These are phyloP conservation scores for Leccinum variicolor DNA, from an alignment of 768 basidiomycete genomes.

Conservation along the genomic window DNA sequence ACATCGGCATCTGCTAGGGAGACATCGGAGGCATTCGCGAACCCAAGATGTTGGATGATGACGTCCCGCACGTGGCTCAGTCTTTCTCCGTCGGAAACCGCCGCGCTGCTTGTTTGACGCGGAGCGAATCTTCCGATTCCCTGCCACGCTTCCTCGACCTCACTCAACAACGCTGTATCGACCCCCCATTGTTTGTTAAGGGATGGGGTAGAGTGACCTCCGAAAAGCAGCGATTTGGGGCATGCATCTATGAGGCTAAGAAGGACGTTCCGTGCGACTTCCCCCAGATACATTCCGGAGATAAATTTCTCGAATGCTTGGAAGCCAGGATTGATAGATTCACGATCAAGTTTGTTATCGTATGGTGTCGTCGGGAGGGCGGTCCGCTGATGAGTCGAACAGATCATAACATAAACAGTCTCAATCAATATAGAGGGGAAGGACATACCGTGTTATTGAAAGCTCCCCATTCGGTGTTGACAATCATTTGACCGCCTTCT, in stretches of 20 bases:
- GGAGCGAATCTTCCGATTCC: conserved; percentile 34
- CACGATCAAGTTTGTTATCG: conserved; percentile 89
- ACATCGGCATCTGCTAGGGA: conserved; percentile 65
- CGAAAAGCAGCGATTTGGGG: conserved; percentile 72
- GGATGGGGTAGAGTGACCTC: conserved; percentile 64
- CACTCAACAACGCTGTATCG: conserved; percentile 91
- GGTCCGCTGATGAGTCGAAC: conserved; percentile 50
- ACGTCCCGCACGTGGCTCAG: conserved; percentile 57
- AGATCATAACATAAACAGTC: neutral
- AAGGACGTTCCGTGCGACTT: conserved; percentile 84
- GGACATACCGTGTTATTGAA: conserved; percentile 88
- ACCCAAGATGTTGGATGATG: conserved; percentile 59
- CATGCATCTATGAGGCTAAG: conserved; percentile 76
- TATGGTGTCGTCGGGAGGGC: conserved; percentile 85
- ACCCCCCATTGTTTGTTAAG: conserved; percentile 93
- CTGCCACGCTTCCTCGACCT: conserved; percentile 75
- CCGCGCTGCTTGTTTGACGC: conserved; percentile 10
- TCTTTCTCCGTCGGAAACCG: conserved; percentile 24
- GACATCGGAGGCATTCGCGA: conserved; percentile 48
- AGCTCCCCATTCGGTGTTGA: conserved; percentile 98
- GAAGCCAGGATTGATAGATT: conserved; percentile 88
- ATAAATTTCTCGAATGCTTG: conserved; percentile 99
- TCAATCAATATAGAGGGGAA: neutral
- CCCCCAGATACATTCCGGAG: conserved; percentile 98
- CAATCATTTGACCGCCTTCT: conserved; percentile 79